Percentiles rank a stretch among this genome's conserved stretches.
These are phyloP conservation scores for Chytriomyces sp. DNA, from an alignment of 192 early-diverging fungal species.

Conservation along the genomic window DNA sequence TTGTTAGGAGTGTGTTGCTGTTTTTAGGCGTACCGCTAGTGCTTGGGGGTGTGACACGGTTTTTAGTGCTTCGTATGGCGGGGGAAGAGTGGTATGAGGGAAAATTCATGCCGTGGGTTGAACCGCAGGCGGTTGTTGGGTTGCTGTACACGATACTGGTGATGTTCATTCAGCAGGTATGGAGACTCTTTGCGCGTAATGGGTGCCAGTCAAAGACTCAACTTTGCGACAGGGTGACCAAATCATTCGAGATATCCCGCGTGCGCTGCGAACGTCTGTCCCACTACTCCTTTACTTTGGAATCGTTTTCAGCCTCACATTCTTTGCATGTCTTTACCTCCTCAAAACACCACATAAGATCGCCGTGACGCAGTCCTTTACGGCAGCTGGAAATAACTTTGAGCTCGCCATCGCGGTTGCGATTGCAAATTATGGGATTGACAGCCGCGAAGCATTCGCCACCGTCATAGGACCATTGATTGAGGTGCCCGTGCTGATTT, in stretches of 20 bases:
- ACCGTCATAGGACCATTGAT: conserved; percentile 70
- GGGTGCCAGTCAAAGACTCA: background rate
- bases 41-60: conserved; percentile 61
- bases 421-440: conserved; percentile 66
- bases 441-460: conserved; percentile 64
- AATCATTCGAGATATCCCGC: conserved; percentile 64
- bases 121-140: conserved; percentile 59
- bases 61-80: conserved; percentile 32
- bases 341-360: conserved; percentile 47
- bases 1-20: conserved; percentile 43
- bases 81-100: conserved; percentile 56
- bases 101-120: conserved; percentile 57
- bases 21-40: conserved; percentile 70
- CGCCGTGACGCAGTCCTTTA: conserved; percentile 65
- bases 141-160: conserved; percentile 69
- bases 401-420: conserved; percentile 75
- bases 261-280: conserved; percentile 60
- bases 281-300: conserved; percentile 71
- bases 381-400: conserved; percentile 71
- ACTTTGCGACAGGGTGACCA: conserved; percentile 44
- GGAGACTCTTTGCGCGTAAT: background rate
- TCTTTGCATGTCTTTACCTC: conserved; percentile 30
- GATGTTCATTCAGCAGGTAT: conserved; percentile 62
- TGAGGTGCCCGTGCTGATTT: conserved; percentile 69
- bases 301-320: conserved; percentile 52